Conservation (phyloP, 352 stramenopile species). For the Thalassiosira livingstoniorum region DNA sequence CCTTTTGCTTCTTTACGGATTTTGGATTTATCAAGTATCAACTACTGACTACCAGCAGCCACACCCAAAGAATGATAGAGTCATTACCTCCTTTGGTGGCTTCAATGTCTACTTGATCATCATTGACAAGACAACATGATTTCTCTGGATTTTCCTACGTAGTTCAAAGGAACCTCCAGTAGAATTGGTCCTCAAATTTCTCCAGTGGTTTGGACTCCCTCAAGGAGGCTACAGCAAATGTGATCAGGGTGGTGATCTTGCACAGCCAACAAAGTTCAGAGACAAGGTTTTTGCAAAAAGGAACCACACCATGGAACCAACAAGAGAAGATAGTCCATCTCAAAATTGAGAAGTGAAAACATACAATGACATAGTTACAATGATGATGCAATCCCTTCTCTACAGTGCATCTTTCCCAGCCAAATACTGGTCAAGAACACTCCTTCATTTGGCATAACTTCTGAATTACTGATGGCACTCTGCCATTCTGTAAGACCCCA, state of each 20-base stretch:
- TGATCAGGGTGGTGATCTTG: neutral
- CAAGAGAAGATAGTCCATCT: neutral
- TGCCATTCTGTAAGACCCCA: too few species aligned
- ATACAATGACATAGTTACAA: neutral
- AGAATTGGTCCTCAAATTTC: neutral
- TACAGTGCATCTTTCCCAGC: neutral
- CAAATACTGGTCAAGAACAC: neutral
- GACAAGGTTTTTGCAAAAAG: neutral
- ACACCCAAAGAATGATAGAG: neutral
- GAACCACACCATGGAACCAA: neutral
- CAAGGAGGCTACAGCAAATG: neutral
- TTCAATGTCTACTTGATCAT: constrained; percentile 21
- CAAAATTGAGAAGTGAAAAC: neutral
- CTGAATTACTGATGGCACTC: too few species aligned
- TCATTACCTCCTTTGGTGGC: constrained; percentile 19
- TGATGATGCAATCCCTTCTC: neutral
- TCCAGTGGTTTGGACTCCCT: neutral
- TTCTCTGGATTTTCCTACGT: neutral
- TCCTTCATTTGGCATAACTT: too few species aligned
- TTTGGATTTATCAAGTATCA: constrained; percentile 20
- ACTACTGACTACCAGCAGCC: constrained; percentile 4
- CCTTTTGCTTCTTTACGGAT: neutral
- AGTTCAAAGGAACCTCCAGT: neutral
- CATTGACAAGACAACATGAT: neutral
- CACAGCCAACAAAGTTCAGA: neutral